Percentiles rank a stretch among this genome's conserved stretches.
Conservation (phyloP, 768 basidiomycete genomes). For the Mrakia blollopis region DNA sequence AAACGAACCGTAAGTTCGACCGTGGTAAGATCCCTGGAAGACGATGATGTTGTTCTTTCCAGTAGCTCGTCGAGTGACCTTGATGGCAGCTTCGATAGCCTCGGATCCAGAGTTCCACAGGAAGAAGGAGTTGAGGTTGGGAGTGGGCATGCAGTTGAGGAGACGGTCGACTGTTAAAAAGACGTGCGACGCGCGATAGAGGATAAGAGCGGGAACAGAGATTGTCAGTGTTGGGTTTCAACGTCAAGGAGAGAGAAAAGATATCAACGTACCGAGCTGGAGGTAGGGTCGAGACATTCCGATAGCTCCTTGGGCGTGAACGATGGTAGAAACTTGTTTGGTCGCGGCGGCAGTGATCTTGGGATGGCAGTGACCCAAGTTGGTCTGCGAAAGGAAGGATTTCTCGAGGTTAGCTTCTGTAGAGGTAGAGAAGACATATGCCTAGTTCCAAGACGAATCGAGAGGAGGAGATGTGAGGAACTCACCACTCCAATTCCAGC, state of each 20-base stretch:
- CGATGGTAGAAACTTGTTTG: slow-evolving; percentile 59
- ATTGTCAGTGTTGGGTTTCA: too few species aligned
- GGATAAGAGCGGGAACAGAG: background rate
- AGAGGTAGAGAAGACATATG: too few species aligned
- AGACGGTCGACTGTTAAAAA: slow-evolving; percentile 61
- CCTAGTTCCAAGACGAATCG: too few species aligned
- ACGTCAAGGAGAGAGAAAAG: background rate
- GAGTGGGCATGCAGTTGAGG: slow-evolving; percentile 81
- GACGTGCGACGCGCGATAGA: background rate
- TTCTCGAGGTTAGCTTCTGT: too few species aligned
- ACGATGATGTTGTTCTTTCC: slow-evolving; percentile 79
- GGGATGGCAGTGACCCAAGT: slow-evolving; percentile 72
- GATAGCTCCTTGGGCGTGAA: slow-evolving; percentile 61
- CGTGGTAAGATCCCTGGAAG: slow-evolving; percentile 92
- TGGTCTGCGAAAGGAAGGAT: slow-evolving; percentile 12
- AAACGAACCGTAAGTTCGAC: slow-evolving; percentile 71
- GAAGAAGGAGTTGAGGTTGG: slow-evolving; percentile 82
- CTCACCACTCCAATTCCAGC: slow-evolving; percentile 31
- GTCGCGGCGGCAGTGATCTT: slow-evolving; percentile 80
- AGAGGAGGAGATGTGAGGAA: too few species aligned
- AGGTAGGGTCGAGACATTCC: slow-evolving; percentile 82
- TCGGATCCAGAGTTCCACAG: slow-evolving; percentile 96
- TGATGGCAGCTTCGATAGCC: slow-evolving; percentile 82
- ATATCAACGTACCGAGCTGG: slow-evolving; percentile 49
- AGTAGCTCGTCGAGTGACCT: slow-evolving; percentile 74